Percentiles rank a stretch among this genome's conserved stretches.
Evolutionary conservation across 768 basidiomycete species (phyloP).

Genomic region (Tricholoma matsutake): DNA sequence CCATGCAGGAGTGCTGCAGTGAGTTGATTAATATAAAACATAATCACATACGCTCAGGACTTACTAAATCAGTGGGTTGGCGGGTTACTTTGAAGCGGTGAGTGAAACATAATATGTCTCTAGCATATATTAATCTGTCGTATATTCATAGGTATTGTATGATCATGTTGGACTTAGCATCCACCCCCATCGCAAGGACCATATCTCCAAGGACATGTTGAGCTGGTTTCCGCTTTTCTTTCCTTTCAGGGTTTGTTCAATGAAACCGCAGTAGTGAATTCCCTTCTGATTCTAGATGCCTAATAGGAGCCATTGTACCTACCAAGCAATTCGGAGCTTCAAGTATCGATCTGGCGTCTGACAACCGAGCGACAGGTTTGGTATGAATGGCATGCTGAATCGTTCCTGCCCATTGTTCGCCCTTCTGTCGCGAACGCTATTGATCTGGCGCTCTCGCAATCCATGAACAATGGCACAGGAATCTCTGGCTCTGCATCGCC

Average conservation of each 20-base stretch:
- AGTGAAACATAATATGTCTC: slow-evolving; percentile 9
- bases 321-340: slow-evolving; percentile 87
- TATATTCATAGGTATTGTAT: slow-evolving; percentile 56
- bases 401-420: slow-evolving; percentile 64
- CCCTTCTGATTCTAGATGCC: slow-evolving; percentile 1
- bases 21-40: slow-evolving; percentile 17
- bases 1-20: slow-evolving; percentile 88
- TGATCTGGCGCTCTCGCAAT: slow-evolving; percentile 22
- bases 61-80: slow-evolving; percentile 59
- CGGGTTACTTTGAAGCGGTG: slow-evolving; percentile 94
- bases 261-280: slow-evolving; percentile 6
- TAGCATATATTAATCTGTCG: not conserved
- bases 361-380: slow-evolving; percentile 89
- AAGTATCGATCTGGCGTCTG: slow-evolving; percentile 91
- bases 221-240: slow-evolving; percentile 99
- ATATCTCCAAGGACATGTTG: slow-evolving; percentile 92
- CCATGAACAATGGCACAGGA: slow-evolving; percentile 1
- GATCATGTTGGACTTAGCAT: slow-evolving; percentile 89
- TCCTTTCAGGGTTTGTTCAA: slow-evolving; percentile 74
- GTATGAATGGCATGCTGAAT: slow-evolving; percentile 99
- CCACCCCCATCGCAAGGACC: slow-evolving; percentile 84
- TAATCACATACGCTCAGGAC: slow-evolving; percentile 1
- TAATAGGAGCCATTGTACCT: slow-evolving; percentile 88
- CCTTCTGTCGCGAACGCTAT: slow-evolving; percentile 30
- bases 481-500: slow-evolving; percentile 16